A percentile compares a stretch with the other conserved stretches of the same genome.
phyloP scores from a whole-genome alignment of 1,284 basidiomycete genomes.

The Schizophyllum amplum region DNA sequence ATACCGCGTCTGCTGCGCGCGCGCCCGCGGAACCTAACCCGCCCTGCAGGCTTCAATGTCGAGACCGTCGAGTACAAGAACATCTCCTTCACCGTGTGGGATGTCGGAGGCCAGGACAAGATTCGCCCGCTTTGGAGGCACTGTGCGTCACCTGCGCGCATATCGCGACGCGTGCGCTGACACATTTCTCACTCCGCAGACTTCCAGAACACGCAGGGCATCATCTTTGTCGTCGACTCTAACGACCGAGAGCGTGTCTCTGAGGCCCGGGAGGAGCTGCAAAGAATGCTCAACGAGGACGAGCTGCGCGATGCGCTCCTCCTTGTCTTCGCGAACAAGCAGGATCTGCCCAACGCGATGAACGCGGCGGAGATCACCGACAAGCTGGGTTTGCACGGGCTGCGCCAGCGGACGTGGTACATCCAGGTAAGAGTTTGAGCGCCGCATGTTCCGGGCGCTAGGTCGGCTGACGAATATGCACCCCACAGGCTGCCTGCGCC shows the following conservation, averaged over 20 bases:
- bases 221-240: conserved; percentile 99
- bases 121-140: conserved; percentile 99
- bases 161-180: conserved; percentile 14
- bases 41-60: conserved; percentile 84
- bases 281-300: conserved; percentile 99
- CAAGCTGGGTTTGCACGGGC: conserved; percentile 96
- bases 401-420: conserved; percentile 97
- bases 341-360: conserved; percentile 99
- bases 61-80: conserved; percentile 99
- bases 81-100: conserved; percentile 99
- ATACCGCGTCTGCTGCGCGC: conserved; percentile 11
- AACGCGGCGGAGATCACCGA: conserved; percentile 99
- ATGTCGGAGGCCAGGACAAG: conserved; percentile 99
- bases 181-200: conserved; percentile 42
- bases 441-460: conserved; percentile 9
- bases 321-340: conserved; percentile 99
- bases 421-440: conserved; percentile 69
- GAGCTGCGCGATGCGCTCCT: conserved; percentile 98
- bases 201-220: conserved; percentile 99
- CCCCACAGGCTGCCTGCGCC: conserved; percentile 84
- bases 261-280: conserved; percentile 98
- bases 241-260: conserved; percentile 99
- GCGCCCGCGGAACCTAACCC: conserved; percentile 17
- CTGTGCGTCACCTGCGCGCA: conserved; percentile 53
- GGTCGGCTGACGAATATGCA: conserved; percentile 15